phyloP scores from a whole-genome alignment of 2,329 filamentous ascomycete genomes.

The Chrysoporthe austroafricana region DNA sequence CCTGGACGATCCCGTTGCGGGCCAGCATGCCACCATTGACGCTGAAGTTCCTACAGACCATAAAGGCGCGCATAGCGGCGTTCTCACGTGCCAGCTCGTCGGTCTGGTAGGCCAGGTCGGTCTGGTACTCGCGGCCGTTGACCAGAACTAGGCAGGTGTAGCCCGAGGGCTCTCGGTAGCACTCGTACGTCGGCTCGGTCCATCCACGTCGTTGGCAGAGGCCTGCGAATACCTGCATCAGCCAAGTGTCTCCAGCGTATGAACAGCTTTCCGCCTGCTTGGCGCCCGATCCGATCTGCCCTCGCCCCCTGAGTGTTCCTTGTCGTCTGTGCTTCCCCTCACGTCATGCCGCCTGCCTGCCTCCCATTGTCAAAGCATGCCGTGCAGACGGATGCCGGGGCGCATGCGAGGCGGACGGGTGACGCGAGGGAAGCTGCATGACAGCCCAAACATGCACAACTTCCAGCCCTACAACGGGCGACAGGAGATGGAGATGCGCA shows the following conservation, averaged over 20 bases:
- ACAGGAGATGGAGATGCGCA: slow-evolving; percentile 19
- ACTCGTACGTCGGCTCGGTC: slow-evolving; percentile 88
- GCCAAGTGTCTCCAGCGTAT: slow-evolving; percentile 24
- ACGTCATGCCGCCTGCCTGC: slow-evolving; percentile 19
- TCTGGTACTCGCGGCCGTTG: slow-evolving; percentile 96
- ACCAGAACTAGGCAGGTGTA: slow-evolving; percentile 91
- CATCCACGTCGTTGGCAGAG: slow-evolving; percentile 94
- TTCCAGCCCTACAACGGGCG: slow-evolving; percentile 36
- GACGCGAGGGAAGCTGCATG: slow-evolving; percentile 40
- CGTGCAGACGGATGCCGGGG: slow-evolving; percentile 22
- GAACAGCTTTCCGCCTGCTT: slow-evolving; percentile 25
- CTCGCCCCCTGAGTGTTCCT: neutral
- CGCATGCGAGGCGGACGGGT: slow-evolving; percentile 26
- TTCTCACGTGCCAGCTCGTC: slow-evolving; percentile 87
- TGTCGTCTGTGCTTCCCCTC: slow-evolving; percentile 14
- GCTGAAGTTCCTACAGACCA: slow-evolving; percentile 97
- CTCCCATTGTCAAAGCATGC: slow-evolving; percentile 11
- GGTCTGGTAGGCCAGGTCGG: slow-evolving; percentile 81
- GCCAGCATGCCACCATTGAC: slow-evolving; percentile 92
- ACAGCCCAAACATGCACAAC: slow-evolving; percentile 39
- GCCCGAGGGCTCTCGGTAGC: slow-evolving; percentile 72
- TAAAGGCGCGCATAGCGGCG: slow-evolving; percentile 93
- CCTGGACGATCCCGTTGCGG: slow-evolving; percentile 70
- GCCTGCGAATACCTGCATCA: slow-evolving; percentile 57
- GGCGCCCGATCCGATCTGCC: neutral